Conservation (phyloP, 805 yeast genomes). For the Ogataea trehaloabstinens region DNA sequence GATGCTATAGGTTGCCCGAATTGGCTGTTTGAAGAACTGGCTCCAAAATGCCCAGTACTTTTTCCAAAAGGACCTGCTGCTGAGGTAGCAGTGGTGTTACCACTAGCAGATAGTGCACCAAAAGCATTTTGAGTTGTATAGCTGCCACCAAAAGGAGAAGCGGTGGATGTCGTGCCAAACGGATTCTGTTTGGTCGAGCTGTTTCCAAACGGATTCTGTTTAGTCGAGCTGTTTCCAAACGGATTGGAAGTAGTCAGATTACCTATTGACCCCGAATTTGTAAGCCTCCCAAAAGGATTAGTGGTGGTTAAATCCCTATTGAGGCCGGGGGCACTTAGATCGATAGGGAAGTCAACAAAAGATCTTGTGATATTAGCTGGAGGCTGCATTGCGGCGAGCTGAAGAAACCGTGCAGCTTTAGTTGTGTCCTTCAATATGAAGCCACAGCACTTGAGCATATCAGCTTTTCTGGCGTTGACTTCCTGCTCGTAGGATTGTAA, state of each 20-base stretch:
- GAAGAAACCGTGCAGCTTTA: constrained; percentile 58
- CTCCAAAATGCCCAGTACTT: no score
- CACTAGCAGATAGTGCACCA: neutral
- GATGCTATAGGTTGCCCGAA: no score
- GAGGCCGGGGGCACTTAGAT: constrained; percentile 7
- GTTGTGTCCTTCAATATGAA: constrained; percentile 39
- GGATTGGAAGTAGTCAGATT: constrained; percentile 7
- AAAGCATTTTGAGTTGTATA: neutral
- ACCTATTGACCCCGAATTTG: constrained; percentile 9
- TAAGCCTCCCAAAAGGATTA: constrained; percentile 12
- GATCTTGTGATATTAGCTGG: constrained; percentile 25
- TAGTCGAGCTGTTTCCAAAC: constrained; percentile 8
- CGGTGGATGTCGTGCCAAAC: constrained; percentile 4
- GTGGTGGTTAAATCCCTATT: neutral
- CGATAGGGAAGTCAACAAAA: constrained; percentile 35
- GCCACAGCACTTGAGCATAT: constrained; percentile 43
- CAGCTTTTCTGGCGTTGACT: constrained; percentile 41
- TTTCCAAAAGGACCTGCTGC: neutral
- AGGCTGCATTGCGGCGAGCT: constrained; percentile 38
- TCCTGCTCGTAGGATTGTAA: constrained; percentile 40
- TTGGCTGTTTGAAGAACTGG: no score
- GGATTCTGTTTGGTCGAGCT: constrained; percentile 1
- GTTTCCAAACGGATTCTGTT: constrained; percentile 6
- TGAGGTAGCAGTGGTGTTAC: neutral
- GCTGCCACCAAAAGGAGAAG: constrained; percentile 11